Evolutionary conservation across 495 filamentous ascomycete genomes (phyloP), one percentile per base, ranked within the genome.

Genomic region (Xylaria acuta): DNA sequence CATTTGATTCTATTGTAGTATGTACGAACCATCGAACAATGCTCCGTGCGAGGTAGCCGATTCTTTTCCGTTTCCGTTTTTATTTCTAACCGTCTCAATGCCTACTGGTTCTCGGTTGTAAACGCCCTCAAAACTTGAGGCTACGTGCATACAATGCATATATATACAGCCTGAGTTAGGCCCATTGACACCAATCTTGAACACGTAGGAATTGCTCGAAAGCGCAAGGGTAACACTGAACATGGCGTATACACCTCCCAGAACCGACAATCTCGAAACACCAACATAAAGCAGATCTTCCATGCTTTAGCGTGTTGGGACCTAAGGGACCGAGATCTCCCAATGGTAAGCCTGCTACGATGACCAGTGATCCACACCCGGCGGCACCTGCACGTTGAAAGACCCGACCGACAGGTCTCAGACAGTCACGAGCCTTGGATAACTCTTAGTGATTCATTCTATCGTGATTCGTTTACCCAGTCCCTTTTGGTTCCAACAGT

Each of bases 241-340:
- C 22, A 14, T 54, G 51, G 51, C 20, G 53, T 59, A 59, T 38
- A 60, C 34, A 38, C 30, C 34, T 64, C 38, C 30, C 43, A 53
- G 5, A 53, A 40, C 7, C 32, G 25, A 25, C 36, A 8, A 41
- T 67, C 65, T 67, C 56, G 65, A 67, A 41, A 67, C 65, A 51
- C 45, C 40, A 53, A 34, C 64, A 53, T 36, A 38, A 27, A 36
- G 64, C 43, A 45, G 64, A 67, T 67, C 41, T 38, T n/a, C 45
- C 41, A 56, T 54, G 65, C 47, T 41, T 56, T 67, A 54, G 65
- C 49, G 65, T 49, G 34, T 40, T 43, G 49, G 20, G 36, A 56
- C 32, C 36, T 38, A 5, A 6, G 64, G 32, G 11, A 11, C 22
- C 25, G 64, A 53, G 45, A 41, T 56, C n/a, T 67, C 65, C n/a